Conservation (phyloP, 129 eudicot genomes). For the Solidago caesia region DNA sequence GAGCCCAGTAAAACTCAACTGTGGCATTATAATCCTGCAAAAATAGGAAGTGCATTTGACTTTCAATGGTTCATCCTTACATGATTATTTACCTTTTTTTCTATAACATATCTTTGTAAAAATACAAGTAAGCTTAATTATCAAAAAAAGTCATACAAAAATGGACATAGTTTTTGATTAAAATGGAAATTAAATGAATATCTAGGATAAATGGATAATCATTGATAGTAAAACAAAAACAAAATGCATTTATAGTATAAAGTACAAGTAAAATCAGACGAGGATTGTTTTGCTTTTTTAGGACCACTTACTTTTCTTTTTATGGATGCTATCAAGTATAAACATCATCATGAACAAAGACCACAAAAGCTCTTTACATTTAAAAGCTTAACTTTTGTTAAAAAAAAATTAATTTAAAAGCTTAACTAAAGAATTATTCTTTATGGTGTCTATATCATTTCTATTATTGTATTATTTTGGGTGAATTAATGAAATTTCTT, state of each 20-base stretch:
- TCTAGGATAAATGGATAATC: background rate
- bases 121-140: background rate
- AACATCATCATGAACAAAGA: slow-evolving; percentile 23
- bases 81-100: background rate
- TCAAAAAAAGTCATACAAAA: background rate
- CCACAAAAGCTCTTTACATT: slow-evolving; percentile 22
- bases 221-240: background rate
- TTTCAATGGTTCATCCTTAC: background rate
- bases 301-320: background rate
- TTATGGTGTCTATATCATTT: background rate
- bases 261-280: background rate
- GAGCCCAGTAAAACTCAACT: slow-evolving; percentile 97
- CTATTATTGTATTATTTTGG: background rate
- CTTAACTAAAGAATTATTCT: background rate
- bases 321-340: background rate
- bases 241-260: background rate
- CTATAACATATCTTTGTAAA: background rate
- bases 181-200: background rate
- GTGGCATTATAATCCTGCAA: slow-evolving; percentile 91
- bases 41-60: background rate
- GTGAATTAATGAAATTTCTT: no score
- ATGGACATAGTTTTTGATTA: background rate
- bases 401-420: no score
- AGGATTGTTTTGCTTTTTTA: background rate
- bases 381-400: slow-evolving; percentile 4